Conservation (phyloP, 805 yeast genomes). For the Saturnispora sekii region DNA sequence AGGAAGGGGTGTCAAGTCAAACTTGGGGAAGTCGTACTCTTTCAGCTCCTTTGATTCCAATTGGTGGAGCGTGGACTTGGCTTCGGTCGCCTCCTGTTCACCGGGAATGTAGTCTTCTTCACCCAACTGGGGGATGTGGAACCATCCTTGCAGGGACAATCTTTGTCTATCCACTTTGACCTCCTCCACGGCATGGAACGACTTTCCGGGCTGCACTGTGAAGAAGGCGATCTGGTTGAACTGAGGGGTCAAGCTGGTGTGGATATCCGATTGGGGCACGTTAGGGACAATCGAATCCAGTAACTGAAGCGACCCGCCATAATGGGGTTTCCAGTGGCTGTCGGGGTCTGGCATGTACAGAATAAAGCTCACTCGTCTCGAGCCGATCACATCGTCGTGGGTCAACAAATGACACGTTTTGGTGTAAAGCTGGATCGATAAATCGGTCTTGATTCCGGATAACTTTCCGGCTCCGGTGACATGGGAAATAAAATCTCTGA, state of each 20-base stretch:
- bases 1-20: constrained; percentile 24
- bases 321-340: constrained; percentile 76
- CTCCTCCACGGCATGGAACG: constrained; percentile 98
- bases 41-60: constrained; percentile 66
- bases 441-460: constrained; percentile 85
- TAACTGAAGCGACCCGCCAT: constrained; percentile 87
- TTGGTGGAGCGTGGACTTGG: constrained; percentile 67
- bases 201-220: constrained; percentile 90
- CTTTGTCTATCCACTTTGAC: constrained; percentile 87
- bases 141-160: constrained; percentile 96
- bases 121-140: constrained; percentile 91
- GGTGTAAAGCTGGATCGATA: constrained; percentile 83
- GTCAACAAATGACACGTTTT: constrained; percentile 90
- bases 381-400: constrained; percentile 97
- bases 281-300: constrained; percentile 83
- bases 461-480: constrained; percentile 84
- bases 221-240: constrained; percentile 95
- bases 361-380: constrained; percentile 87
- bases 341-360: constrained; percentile 91
- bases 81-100: constrained; percentile 71
- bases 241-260: constrained; percentile 70
- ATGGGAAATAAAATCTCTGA: constrained; percentile 64
- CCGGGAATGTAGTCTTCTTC: constrained; percentile 80
- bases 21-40: constrained; percentile 77
- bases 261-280: constrained; percentile 75